These are phyloP conservation scores for Boletus insuetus DNA, from an alignment of 768 basidiomycete genomes.

Conservation along the genomic window DNA sequence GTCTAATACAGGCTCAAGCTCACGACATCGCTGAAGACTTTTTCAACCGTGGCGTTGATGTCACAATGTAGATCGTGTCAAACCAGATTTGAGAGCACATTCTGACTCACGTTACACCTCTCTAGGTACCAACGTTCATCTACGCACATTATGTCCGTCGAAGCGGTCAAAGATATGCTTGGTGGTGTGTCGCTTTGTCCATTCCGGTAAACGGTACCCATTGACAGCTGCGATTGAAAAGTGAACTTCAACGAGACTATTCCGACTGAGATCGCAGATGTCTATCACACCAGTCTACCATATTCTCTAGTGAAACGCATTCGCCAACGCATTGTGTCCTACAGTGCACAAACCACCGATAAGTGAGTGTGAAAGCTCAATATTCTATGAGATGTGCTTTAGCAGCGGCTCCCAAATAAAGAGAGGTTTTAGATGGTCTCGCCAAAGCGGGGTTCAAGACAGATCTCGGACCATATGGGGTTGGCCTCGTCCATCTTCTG, in stretches of 20 bases:
- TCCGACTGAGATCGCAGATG: slow-evolving; percentile 24
- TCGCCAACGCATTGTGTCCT: slow-evolving; percentile 18
- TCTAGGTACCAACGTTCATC: slow-evolving; percentile 1
- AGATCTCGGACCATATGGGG: slow-evolving; percentile 33
- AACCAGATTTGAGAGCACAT: neutral
- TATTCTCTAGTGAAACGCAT: slow-evolving; percentile 10
- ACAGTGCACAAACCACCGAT: slow-evolving; percentile 21
- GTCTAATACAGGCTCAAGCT: slow-evolving; percentile 16
- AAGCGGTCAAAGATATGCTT: neutral
- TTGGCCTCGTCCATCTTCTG: slow-evolving; percentile 32
- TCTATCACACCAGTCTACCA: slow-evolving; percentile 16
- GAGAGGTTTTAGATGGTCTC: slow-evolving; percentile 38
- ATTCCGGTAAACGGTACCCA: neutral
- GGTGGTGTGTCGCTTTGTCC: neutral
- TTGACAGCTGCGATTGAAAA: neutral
- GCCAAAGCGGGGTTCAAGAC: slow-evolving; percentile 37
- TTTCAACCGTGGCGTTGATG: slow-evolving; percentile 27
- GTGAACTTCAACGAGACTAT: neutral
- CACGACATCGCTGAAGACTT: slow-evolving; percentile 41
- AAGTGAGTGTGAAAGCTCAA: slow-evolving; percentile 16
- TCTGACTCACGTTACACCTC: neutral
- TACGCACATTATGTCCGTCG: neutral
- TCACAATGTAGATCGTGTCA: slow-evolving; percentile 23
- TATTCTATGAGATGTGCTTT: neutral
- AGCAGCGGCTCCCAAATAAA: slow-evolving; percentile 4